Base-by-base conservation (phyloP, 1,284 basidiomycete species). In the Ceratobasidium sp. region DNA sequence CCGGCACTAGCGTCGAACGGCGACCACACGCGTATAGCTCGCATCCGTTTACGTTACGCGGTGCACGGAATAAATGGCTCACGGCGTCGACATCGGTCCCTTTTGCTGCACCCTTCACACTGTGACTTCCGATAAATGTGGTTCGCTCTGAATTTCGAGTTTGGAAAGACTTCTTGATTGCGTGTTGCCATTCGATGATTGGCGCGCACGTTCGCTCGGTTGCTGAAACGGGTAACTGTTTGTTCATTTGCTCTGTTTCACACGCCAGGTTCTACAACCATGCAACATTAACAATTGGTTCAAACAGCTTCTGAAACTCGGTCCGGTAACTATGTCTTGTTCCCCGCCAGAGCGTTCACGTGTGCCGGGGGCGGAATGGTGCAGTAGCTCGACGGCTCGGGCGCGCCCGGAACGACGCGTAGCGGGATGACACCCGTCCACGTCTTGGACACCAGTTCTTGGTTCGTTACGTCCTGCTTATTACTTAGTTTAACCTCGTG, bases 301-400 rank as follows among this genome's bases (percentile, higher is more conserved):
- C 8, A 2, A 31, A 31, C 8, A 56, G 7, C 27, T 31, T 31
- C 53, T 56, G 27, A 24, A 11, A 56, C 24, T 56, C 24, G 51
- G 24, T 56, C 53, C 53, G 53, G 53, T 14, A 56, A 56, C 53
- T 56, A 56, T 56, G 53, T 3, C 31, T 56, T 14, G 9, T 51
- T 13, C 7, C 27, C 29, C 13, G 65, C 65, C 16, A 69, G 65
- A 31, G 51, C 51, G 51, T 51, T 31, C 4, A 69, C 51, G 51
- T 69, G 65, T 51, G 53, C 51, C 22, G 65, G 65, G 14, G 64
- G 19, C 13, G 65, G 24, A 46, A 58, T 58, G 31, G 19, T 46
- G 53, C 65, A 69, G 37, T 69, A 69, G 27, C 65, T 69, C 13
- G 65, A 69, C 13, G 65, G 65, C 46, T 69, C 65, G 51, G 65